Percentiles rank a stretch among this genome's conserved stretches.
Evolutionary conservation across 2,329 filamentous ascomycete genomes (phyloP).

Genomic region (Claviceps paspali): DNA sequence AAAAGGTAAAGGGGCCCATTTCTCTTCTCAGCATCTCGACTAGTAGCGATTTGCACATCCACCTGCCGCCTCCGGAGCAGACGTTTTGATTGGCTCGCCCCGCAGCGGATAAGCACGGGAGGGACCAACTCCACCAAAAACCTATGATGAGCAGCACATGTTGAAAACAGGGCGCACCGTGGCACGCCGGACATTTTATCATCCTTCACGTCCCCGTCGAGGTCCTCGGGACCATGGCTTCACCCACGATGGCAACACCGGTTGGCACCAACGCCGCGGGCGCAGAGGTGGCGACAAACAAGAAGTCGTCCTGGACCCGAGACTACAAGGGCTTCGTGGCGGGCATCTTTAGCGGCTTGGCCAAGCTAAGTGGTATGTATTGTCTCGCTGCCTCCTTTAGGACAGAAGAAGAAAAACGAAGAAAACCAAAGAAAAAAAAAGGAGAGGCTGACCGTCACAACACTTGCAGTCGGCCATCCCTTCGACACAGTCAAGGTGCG

Average conservation of each 20-base stretch:
- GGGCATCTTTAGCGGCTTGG: conserved; percentile 87
- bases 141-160: no score
- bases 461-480: conserved; percentile 42
- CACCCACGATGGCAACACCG: neutral
- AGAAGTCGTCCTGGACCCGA: conserved; percentile 16
- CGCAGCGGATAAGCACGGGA: no score
- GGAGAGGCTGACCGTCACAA: neutral
- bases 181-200: no score
- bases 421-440: neutral
- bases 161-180: no score
- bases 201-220: neutral
- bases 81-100: neutral
- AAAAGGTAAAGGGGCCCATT: no score
- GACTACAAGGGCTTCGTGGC: conserved; percentile 92
- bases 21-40: no score
- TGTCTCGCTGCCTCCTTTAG: neutral
- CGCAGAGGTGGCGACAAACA: neutral
- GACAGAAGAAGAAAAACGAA: neutral
- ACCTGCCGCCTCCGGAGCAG: neutral
- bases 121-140: no score
- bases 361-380: conserved; percentile 66
- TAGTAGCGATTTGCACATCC: no score
- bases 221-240: neutral
- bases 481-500: conserved; percentile 98
- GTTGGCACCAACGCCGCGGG: neutral